Percentiles rank a stretch among this genome's conserved stretches.
Evolutionary conservation across 768 basidiomycete genomes (phyloP).

Genomic region (Boletus rubescentipes): DNA sequence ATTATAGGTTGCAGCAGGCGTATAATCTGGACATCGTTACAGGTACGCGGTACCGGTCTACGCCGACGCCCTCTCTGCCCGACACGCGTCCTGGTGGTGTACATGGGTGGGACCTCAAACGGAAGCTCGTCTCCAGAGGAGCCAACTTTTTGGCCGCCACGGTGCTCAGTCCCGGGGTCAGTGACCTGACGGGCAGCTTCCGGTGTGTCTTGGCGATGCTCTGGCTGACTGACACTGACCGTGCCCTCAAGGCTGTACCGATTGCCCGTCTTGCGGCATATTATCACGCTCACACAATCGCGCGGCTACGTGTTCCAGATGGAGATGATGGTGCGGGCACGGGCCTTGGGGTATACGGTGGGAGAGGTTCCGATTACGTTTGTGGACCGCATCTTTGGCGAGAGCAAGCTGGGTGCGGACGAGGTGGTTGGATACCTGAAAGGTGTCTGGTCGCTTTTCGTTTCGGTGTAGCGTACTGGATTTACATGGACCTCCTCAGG

Average conservation of each 20-base stretch:
- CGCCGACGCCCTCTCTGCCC: slow-evolving; percentile 52
- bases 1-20: slow-evolving; percentile 74
- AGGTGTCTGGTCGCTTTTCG: slow-evolving; percentile 82
- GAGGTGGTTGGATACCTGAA: slow-evolving; percentile 87
- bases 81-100: slow-evolving; percentile 80
- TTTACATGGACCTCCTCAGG: too few relatives aligned
- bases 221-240: neutral
- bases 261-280: slow-evolving; percentile 68
- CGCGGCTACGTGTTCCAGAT: slow-evolving; percentile 97
- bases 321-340: slow-evolving; percentile 96
- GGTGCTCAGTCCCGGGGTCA: slow-evolving; percentile 80
- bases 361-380: slow-evolving; percentile 95
- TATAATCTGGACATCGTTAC: slow-evolving; percentile 92
- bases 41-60: slow-evolving; percentile 80
- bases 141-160: slow-evolving; percentile 91
- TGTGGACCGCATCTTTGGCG: slow-evolving; percentile 90
- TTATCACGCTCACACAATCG: slow-evolving; percentile 81
- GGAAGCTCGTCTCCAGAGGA: slow-evolving; percentile 84
- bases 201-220: slow-evolving; percentile 46
- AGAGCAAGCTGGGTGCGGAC: slow-evolving; percentile 87
- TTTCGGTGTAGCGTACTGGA: slow-evolving; percentile 49
- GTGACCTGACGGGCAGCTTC: slow-evolving; percentile 90
- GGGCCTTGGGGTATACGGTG: slow-evolving; percentile 77
- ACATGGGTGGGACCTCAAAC: slow-evolving; percentile 89
- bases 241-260: slow-evolving; percentile 63